Evolutionary conservation across 169 alveolate species (phyloP), one percentile per base, ranked within the genome.

Genomic region (Plasmodium vivax): DNA sequence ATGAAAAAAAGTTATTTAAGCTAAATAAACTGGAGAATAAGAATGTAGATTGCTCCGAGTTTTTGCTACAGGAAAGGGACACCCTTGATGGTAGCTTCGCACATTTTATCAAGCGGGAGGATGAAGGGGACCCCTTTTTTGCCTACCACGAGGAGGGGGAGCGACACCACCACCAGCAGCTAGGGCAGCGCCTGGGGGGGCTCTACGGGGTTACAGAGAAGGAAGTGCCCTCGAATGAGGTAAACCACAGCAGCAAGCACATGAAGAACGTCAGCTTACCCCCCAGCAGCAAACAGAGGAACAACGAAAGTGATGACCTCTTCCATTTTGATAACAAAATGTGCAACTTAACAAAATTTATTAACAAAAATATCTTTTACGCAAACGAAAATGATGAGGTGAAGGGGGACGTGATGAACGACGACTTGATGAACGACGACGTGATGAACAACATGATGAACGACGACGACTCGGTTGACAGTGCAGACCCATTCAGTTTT

Each of bases 1-100:
- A 90, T 90, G 94, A 90, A 90, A 90, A 90, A 36, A 90, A 90
- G 68, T 80, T 90, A 90, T 90, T 90, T 81, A 90, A 90, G 82
- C 30, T 90, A 71, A 90, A 81, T 12, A 90, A 62, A 5, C 41
- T 36, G 19, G 90, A 62, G 2, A 68, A 90, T 51, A 90, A 43
- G 3, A 80, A 36, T n/a, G 27, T 85, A 56, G 73, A 90, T 19
- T 27, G 38, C 47, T 34, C 90, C 45, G 71, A 90, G 34, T 90
- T 79, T 45, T 12, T 77, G 23, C 62, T 56, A 45, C 43, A 77
- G 14, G 87, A 77, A 77, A 43, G 72, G 16, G 43, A n/a, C 71
- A 3, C 9, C 45, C 34, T 51, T 34, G 84, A 58, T 32, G 45
- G 56, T 19, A 73, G 5, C 16, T 36, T 36, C 45, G n/a, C 56